phyloP scores from a whole-genome alignment of 805 yeast genomes.

The Hanseniaspora clermontiae region DNA sequence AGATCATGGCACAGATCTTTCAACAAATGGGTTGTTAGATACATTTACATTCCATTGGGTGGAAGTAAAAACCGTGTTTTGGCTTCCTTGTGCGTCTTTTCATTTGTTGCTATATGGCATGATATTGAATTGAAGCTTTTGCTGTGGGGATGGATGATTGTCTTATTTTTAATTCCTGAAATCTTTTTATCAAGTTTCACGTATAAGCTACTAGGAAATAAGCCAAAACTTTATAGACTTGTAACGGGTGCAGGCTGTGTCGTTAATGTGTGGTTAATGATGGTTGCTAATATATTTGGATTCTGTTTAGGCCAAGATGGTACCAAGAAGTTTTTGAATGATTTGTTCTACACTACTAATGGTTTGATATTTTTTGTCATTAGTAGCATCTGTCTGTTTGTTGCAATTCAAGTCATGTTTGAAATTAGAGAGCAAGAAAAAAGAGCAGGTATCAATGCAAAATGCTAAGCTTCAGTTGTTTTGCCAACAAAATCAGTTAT shows the following conservation, averaged over 20 bases:
- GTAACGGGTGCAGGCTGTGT: constrained; percentile 82
- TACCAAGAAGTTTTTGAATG: constrained; percentile 46
- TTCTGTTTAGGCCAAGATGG: constrained; percentile 91
- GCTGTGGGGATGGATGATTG: constrained; percentile 94
- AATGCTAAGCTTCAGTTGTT: constrained; percentile 34
- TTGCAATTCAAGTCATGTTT: constrained; percentile 87
- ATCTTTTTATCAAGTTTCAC: constrained; percentile 42
- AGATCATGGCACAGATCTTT: constrained; percentile 96
- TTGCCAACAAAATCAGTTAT: too few relatives aligned
- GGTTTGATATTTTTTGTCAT: constrained; percentile 53
- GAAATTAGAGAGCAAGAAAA: constrained; percentile 79
- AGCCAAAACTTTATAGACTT: constrained; percentile 61
- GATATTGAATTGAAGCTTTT: constrained; percentile 78
- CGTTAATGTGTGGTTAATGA: constrained; percentile 90
- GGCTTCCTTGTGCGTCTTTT: constrained; percentile 73
- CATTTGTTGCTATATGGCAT: constrained; percentile 97
- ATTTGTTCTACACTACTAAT: constrained; percentile 55
- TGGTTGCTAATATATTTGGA: constrained; percentile 89
- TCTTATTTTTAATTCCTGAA: constrained; percentile 78
- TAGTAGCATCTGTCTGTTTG: constrained; percentile 57
- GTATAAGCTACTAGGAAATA: constrained; percentile 27
- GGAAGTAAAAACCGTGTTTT: constrained; percentile 60
- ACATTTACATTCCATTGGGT: constrained; percentile 84
- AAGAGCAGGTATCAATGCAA: constrained; percentile 67
- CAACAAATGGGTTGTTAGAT: constrained; percentile 80